Conservation (phyloP, 305 asterid species). For the Fraxinus latifolia region DNA sequence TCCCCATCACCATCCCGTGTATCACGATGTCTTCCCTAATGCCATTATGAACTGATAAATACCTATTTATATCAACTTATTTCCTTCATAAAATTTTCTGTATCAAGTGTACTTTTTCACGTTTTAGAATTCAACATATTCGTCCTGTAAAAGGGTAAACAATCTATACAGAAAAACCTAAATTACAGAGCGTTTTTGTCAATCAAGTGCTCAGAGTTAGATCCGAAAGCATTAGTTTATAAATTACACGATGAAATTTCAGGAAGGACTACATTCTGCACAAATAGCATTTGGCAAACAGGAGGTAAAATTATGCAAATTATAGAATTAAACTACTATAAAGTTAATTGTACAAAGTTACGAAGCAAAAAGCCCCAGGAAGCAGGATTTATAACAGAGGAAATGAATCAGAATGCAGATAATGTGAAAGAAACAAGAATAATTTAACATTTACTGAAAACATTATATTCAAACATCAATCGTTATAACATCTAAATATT, state of each 20-base stretch:
- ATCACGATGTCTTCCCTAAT: constrained; percentile 35
- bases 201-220: not conserved
- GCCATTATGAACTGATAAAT: not conserved
- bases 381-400: not conserved
- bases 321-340: not conserved
- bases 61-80: not conserved
- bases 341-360: not conserved
- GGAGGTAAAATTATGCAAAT: not conserved
- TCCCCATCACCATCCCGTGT: constrained; percentile 28
- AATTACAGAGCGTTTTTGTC: not conserved
- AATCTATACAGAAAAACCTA: not conserved
- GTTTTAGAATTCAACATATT: not conserved
- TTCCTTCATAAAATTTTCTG: not conserved
- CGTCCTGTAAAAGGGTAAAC: not conserved
- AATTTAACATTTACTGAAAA: not conserved
- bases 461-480: not conserved
- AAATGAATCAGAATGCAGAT: not conserved
- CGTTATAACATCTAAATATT: not conserved
- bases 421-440: not conserved
- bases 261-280: not conserved
- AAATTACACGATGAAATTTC: not conserved
- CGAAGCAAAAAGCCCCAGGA: not conserved
- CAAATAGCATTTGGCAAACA: not conserved
- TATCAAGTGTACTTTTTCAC: not conserved
- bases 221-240: not conserved